Percentiles rank a stretch among this genome's conserved stretches.
Conservation (phyloP, 306 rosid genomes). For the Vigna angularis region DNA sequence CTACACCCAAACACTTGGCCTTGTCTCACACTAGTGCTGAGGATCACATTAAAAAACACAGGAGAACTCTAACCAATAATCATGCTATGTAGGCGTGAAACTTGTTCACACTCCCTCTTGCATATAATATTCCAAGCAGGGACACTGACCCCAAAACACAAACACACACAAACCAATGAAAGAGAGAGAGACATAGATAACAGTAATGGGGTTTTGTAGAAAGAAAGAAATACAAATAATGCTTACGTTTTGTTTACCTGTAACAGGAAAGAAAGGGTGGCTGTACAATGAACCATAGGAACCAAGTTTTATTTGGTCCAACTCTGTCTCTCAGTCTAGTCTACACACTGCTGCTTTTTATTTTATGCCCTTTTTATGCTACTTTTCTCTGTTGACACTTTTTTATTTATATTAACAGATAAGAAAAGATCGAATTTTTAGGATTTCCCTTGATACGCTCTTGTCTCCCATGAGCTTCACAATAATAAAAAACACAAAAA, state of each 20-base stretch:
- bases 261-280: constrained; percentile 44
- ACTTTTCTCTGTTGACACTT: constrained; percentile 31
- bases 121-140: constrained; percentile 50
- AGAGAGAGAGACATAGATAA: constrained; percentile 12
- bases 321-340: constrained; percentile 36
- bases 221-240: constrained; percentile 35
- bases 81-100: constrained; percentile 73
- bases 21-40: constrained; percentile 45
- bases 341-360: constrained; percentile 1
- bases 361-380: constrained; percentile 35
- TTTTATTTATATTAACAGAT: constrained; percentile 44
- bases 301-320: constrained; percentile 43
- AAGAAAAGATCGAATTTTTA: constrained; percentile 63
- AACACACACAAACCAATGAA: constrained; percentile 52
- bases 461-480: constrained; percentile 60
- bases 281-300: constrained; percentile 50
- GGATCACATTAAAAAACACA: constrained; percentile 51
- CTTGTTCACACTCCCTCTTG: constrained; percentile 55
- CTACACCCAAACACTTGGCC: constrained; percentile 43
- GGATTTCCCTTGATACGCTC: constrained; percentile 77
- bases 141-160: constrained; percentile 51
- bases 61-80: constrained; percentile 49
- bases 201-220: constrained; percentile 33
- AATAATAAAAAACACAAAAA: not conserved
- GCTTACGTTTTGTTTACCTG: constrained; percentile 45